These are phyloP conservation scores for Cicer chorassanicum DNA, from an alignment of 306 rosid genomes.

Conservation along the genomic window DNA sequence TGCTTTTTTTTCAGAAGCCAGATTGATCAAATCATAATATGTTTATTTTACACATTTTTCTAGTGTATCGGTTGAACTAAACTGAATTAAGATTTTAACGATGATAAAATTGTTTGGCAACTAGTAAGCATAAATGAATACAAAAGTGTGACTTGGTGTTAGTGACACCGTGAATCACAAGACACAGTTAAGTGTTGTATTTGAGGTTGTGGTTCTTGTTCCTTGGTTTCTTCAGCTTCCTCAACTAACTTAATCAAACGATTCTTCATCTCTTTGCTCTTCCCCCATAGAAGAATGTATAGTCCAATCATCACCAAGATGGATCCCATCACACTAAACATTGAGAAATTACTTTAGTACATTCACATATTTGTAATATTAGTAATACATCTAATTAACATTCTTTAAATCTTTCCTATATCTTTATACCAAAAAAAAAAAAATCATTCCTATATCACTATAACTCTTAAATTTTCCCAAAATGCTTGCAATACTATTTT, in stretches of 20 bases:
- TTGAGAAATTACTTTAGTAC: background rate
- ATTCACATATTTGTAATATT: background rate
- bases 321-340: slow-evolving; percentile 73
- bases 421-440: no score
- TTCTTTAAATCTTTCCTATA: no score
- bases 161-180: slow-evolving; percentile 50
- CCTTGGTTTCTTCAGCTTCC: slow-evolving; percentile 55
- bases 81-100: background rate
- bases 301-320: slow-evolving; percentile 75
- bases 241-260: slow-evolving; percentile 46
- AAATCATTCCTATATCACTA: no score
- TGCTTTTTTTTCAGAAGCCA: background rate
- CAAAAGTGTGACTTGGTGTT: background rate
- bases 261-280: slow-evolving; percentile 71
- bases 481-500: no score
- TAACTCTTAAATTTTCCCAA: no score
- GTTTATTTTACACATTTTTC: slow-evolving; percentile 1
- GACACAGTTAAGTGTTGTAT: slow-evolving; percentile 53
- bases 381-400: no score
- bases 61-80: slow-evolving; percentile 27
- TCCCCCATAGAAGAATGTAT: slow-evolving; percentile 92
- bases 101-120: background rate
- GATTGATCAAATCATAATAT: background rate
- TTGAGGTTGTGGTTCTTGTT: slow-evolving; percentile 57
- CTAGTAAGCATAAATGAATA: background rate